Percentiles rank a stretch among this genome's conserved stretches.
Conservation (phyloP, 768 basidiomycete species). For the Strobilomyces confusus region DNA sequence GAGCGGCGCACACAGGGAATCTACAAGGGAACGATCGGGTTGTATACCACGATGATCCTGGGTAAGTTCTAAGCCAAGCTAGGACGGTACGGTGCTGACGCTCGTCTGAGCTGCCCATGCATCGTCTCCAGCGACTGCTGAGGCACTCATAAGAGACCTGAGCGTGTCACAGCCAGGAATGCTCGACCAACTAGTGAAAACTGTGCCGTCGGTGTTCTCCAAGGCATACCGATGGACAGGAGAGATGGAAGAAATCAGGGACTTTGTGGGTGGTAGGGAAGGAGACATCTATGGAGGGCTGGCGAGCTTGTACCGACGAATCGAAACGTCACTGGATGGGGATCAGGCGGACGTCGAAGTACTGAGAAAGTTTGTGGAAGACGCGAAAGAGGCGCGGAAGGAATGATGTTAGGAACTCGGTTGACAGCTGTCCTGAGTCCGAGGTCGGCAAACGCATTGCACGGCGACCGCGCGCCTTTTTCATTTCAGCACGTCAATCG, state of each 20-base stretch:
- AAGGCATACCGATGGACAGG: conserved; percentile 61
- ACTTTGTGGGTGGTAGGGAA: conserved; percentile 46
- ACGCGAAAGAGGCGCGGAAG: conserved; percentile 32
- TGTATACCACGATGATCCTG: conserved; percentile 54
- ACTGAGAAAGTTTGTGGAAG: conserved; percentile 42
- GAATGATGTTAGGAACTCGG: conserved; percentile 8
- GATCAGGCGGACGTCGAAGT: conserved; percentile 38
- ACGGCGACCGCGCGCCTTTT: conserved; percentile 20
- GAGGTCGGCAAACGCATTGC: conserved; percentile 9
- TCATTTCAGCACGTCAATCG: conserved; percentile 23
- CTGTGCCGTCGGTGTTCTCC: conserved; percentile 49
- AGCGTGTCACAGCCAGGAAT: conserved; percentile 42
- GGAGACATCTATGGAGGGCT: conserved; percentile 47
- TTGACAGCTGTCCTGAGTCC: conserved; percentile 8
- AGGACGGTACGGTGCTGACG: background rate
- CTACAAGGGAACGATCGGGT: conserved; percentile 48
- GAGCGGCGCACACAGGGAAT: conserved; percentile 41
- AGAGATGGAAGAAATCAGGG: conserved; percentile 62
- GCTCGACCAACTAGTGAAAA: conserved; percentile 37
- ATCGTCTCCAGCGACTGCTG: conserved; percentile 59
- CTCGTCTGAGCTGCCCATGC: conserved; percentile 43
- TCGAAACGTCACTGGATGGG: conserved; percentile 39
- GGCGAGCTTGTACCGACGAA: conserved; percentile 41
- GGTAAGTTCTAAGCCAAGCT: conserved; percentile 30
- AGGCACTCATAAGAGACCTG: conserved; percentile 50